Percentiles rank a stretch among this genome's conserved stretches.
Evolutionary conservation across 208 protist species (phyloP).

Genomic region (Trypanosoma cruzi): DNA sequence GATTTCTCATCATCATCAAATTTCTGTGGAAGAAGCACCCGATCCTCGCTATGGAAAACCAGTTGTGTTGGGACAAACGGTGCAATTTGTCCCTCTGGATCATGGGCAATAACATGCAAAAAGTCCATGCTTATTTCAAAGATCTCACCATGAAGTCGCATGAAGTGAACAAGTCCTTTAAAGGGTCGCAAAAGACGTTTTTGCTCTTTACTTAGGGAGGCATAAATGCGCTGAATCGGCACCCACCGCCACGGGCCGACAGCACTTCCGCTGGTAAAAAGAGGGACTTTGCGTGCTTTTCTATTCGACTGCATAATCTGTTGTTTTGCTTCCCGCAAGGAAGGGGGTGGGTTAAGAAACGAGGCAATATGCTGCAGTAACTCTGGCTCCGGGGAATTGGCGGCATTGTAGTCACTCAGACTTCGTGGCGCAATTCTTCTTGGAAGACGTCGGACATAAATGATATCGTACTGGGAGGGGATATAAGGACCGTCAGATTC

Average conservation of each 20-base stretch:
- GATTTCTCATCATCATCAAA: conserved; percentile 60
- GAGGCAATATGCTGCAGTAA: conserved; percentile 45
- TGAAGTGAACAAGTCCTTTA: conserved; percentile 75
- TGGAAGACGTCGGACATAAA: conserved; percentile 79
- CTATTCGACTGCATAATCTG: not conserved
- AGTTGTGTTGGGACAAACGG: conserved; percentile 71
- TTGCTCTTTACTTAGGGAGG: conserved; percentile 46
- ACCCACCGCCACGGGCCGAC: conserved; percentile 77
- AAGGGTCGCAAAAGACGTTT: conserved; percentile 51
- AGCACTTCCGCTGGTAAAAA: not conserved
- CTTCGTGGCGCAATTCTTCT: conserved; percentile 66
- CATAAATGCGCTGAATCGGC: conserved; percentile 66
- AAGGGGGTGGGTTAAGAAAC: conserved; percentile 77
- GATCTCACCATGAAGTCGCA: conserved; percentile 82
- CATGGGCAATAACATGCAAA: conserved; percentile 79
- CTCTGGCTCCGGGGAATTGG: conserved; percentile 54
- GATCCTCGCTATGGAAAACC: conserved; percentile 62
- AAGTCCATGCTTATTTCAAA: conserved; percentile 81
- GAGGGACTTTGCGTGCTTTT: not conserved
- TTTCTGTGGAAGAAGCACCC: conserved; percentile 59
- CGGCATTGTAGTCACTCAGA: conserved; percentile 75
- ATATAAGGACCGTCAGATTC: conserved; percentile 29
- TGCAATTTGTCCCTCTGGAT: conserved; percentile 56
- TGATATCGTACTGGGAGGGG: conserved; percentile 49
- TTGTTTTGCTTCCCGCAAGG: conserved; percentile 11